Evolutionary conservation across 2,329 filamentous ascomycete genomes (phyloP), one percentile per base, ranked within the genome.

Genomic region (Calcarisporium arbuscula): DNA sequence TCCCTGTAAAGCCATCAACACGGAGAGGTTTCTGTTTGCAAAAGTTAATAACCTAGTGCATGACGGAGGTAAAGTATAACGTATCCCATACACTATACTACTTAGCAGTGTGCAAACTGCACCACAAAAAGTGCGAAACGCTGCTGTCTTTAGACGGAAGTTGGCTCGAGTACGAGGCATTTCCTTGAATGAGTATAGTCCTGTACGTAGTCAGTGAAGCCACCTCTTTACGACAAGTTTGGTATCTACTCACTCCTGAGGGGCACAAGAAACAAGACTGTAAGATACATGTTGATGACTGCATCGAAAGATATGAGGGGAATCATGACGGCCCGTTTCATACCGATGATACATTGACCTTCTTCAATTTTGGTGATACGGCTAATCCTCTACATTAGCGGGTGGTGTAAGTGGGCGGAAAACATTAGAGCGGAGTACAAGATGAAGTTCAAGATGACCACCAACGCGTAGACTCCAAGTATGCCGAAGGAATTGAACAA

Each of bases 241-340:
- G 9, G 14, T 2, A n/a, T 8, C 9, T 10, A 43, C 64, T 47
- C 57, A 77, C 73, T 62, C 39, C 66, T 69, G 2, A 82, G 50
- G 4, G 76, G 76, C n/a, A 73, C 60, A 3, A 82, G 56, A 50
- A 82, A 81, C n/a, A 81, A 58, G 5, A 70, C 60, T 2, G 76
- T 82, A 1, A 82, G 60, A 43, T 80, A 81, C 15, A 78, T 68
- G 46, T 81, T 81, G 35, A 78, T 68, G 2, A 77, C 43, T 10
- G 76, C 58, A 42, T 82, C 77, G 42, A 80, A 78, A 1, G 61
- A 60, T 28, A 82, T 76, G 9, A 82, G 62, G 1, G 77, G 74
- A 19, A 80, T 67, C 64, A 81, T 73, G 5, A 72, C 70, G 5
- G 66, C 54, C 32, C 61, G 69, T 45, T 72, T 56, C 68, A 81